Evolutionary conservation across 208 protist genomes (phyloP), one percentile per base, ranked within the genome.

Genomic region (Jaenimonas drosophilae): DNA sequence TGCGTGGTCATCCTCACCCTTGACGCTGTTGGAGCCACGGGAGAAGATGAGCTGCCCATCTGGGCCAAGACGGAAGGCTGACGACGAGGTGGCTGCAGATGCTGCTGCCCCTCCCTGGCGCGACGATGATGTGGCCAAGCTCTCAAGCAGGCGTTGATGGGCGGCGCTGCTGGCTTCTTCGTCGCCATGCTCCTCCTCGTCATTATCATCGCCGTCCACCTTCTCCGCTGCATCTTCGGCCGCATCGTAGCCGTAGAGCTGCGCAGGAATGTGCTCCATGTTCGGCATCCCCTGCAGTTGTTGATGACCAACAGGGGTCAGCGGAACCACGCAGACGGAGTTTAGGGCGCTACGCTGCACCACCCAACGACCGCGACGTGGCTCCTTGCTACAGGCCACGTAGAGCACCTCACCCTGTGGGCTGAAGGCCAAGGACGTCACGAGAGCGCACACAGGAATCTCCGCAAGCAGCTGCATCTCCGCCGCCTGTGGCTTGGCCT

Each of bases 351-450:
- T 37, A n/a, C 64, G 59, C 31, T 66, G 65, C 57, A 88, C 78
- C 7, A 89, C 72, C 84, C 87, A 95, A 4, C 87, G 82, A 0
- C 87, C 87, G 1, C 71, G 67, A 5, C 87, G 67, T 12, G 80
- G 77, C 59, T 95, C 83, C 54, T 91, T 91, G 20, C 68, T 66
- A 57, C 65, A 71, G 6, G 63, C 73, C 19, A 88, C 49, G 45
- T 74, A 39, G 2, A 90, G 68, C 4, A 60, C 50, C 34, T 76
- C 65, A 2, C 69, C 77, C 44, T 52, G 54, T 26, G 59, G 55
- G 30, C 65, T 55, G 59, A 91, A 84, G 43, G 51, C 61, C n/a
- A 95, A 52, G 12, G 72, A 67, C 32, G 64, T 89, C 14, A 92
- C 78, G 52, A 92, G 63, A 26, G 76, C 79, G 12, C 48, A 51